A percentile compares a stretch with the other conserved stretches of the same genome.
Conservation (phyloP, 371 early-diverging fungal genomes). For the Neoconidiobolus thromboides region DNA sequence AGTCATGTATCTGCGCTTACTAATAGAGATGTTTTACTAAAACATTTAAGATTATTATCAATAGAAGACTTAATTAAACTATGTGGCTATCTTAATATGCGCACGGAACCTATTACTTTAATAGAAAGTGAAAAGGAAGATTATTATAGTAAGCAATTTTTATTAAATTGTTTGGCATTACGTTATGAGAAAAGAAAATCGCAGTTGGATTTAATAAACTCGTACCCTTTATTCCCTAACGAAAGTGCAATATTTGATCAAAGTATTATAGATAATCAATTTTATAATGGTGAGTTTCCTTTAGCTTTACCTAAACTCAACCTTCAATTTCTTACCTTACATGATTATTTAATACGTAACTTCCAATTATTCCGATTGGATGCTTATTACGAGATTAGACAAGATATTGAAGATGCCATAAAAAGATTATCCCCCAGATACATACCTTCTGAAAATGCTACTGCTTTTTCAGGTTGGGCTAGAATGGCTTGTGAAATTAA, state of each 20-base stretch:
- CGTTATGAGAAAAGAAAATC: slow-evolving; percentile 38
- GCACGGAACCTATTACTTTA: slow-evolving; percentile 18
- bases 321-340: slow-evolving; percentile 78
- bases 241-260: slow-evolving; percentile 34
- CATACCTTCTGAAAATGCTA: slow-evolving; percentile 20
- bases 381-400: slow-evolving; percentile 57
- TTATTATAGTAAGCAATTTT: slow-evolving; percentile 19
- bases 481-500: slow-evolving; percentile 68
- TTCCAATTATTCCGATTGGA: slow-evolving; percentile 68
- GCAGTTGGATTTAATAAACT: slow-evolving; percentile 47
- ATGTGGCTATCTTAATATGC: slow-evolving; percentile 30
- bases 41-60: slow-evolving; percentile 30
- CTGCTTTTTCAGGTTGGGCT: slow-evolving; percentile 77
- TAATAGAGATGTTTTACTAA: slow-evolving; percentile 21
- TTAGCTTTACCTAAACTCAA: slow-evolving; percentile 76
- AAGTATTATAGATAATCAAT: slow-evolving; percentile 25
- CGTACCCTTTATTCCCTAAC: slow-evolving; percentile 60
- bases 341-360: slow-evolving; percentile 77
- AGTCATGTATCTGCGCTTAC: slow-evolving; percentile 49
- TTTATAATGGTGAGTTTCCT: slow-evolving; percentile 43
- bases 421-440: slow-evolving; percentile 44
- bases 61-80: slow-evolving; percentile 24
- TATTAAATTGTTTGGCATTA: slow-evolving; percentile 28
- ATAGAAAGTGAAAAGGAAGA: not conserved
- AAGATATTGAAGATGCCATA: slow-evolving; percentile 76